Evolutionary conservation across 2,329 filamentous ascomycete species (phyloP).

Genomic region (Zasmidium citrigriseum): DNA sequence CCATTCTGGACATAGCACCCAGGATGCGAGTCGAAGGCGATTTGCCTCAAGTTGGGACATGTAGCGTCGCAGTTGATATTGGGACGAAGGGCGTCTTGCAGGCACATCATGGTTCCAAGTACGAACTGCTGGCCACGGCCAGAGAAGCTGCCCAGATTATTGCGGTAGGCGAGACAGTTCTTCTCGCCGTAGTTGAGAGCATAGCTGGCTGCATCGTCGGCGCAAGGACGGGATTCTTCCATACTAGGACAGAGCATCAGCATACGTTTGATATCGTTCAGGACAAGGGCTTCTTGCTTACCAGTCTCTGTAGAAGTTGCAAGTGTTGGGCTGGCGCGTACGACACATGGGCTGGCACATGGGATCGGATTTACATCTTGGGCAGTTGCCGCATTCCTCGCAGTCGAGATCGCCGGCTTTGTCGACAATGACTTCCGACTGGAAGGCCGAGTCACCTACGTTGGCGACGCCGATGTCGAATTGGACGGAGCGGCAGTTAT

Average conservation of each 20-base stretch:
- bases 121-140: not conserved
- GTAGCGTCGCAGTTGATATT: not conserved
- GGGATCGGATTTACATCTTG: not conserved
- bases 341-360: not conserved
- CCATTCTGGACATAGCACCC: not conserved
- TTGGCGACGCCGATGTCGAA: not conserved
- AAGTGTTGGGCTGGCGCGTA: not conserved
- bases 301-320: not conserved
- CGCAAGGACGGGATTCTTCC: not conserved
- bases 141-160: not conserved
- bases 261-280: no score
- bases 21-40: not conserved
- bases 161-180: not conserved
- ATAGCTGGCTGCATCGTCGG: not conserved
- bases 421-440: not conserved
- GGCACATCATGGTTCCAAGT: not conserved
- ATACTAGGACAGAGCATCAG: no score
- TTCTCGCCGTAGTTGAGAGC: not conserved
- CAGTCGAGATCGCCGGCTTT: not conserved
- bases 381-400: not conserved
- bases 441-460: not conserved
- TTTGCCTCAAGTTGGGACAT: not conserved
- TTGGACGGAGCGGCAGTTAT: not conserved
- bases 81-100: not conserved
- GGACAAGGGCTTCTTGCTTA: no score